A percentile compares a stretch with the other conserved stretches of the same genome.
phyloP scores from a whole-genome alignment of 345 rosid species.

The Acer saccharum region DNA sequence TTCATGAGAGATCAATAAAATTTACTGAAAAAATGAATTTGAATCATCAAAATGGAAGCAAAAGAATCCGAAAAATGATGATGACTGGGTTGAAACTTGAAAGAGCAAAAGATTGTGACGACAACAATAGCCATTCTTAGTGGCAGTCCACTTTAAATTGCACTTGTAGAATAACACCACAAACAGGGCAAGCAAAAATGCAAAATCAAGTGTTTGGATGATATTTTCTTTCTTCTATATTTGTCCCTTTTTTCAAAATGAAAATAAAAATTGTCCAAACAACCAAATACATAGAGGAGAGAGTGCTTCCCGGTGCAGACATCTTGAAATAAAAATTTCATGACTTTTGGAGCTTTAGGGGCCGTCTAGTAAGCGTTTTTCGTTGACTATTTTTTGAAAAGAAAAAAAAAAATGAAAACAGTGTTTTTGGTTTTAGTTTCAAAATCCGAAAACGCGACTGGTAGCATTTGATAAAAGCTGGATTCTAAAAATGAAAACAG shows the following conservation, averaged over 20 bases:
- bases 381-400: no score
- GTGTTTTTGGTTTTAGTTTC: no score
- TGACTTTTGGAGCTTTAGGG: no score
- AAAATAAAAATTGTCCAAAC: not conserved
- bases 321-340: no score
- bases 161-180: conserved; percentile 37
- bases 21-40: not conserved
- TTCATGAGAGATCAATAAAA: no score
- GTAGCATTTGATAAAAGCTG: no score
- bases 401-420: no score
- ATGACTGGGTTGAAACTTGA: conserved; percentile 9
- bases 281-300: not conserved
- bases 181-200: not conserved
- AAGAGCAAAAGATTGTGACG: conserved; percentile 20
- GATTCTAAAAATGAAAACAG: no score
- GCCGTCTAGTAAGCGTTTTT: no score
- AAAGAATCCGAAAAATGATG: not conserved
- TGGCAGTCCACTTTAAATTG: conserved; percentile 47
- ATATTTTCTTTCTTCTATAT: conserved; percentile 14
- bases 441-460: no score
- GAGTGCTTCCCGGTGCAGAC: no score
- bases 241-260: not conserved
- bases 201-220: conserved; percentile 37
- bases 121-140: conserved; percentile 39
- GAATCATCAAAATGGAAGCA: not conserved